These are phyloP conservation scores for Penicillium diatomitis DNA, from an alignment of 495 filamentous ascomycete genomes.

Conservation along the genomic window DNA sequence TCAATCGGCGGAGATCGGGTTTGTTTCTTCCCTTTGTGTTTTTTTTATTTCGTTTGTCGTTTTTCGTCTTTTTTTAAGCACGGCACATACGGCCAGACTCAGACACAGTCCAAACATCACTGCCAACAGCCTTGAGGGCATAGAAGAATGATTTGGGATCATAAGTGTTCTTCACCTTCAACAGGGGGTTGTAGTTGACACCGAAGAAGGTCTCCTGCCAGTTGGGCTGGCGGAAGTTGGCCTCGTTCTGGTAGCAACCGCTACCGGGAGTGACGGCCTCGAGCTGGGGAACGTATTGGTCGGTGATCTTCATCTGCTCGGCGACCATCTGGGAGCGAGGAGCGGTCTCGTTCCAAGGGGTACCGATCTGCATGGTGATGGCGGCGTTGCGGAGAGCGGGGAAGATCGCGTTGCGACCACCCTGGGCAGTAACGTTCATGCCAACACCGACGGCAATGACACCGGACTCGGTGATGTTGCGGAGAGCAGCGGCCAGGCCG, in stretches of 20 bases:
- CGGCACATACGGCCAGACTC: conserved; percentile 24
- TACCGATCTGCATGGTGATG: conserved; percentile 35
- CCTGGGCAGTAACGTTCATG: conserved; percentile 28
- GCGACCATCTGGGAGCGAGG: conserved; percentile 31
- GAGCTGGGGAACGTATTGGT: conserved; percentile 34
- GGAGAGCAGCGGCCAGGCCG: conserved; percentile 26
- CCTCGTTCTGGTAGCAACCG: conserved; percentile 35
- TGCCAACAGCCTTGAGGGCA: conserved; percentile 51
- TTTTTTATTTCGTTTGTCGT: too few species aligned
- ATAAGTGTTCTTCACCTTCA: conserved; percentile 33
- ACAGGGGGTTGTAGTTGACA: conserved; percentile 29
- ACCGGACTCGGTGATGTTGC: conserved; percentile 31
- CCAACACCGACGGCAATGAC: conserved; percentile 38
- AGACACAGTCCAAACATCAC: conserved; percentile 33
- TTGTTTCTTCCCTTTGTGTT: too few species aligned
- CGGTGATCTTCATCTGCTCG: conserved; percentile 31
- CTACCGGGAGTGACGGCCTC: conserved; percentile 31
- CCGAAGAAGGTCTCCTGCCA: conserved; percentile 50
- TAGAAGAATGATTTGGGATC: conserved; percentile 54
- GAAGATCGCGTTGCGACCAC: conserved; percentile 44
- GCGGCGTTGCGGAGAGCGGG: conserved; percentile 48
- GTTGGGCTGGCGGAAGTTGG: conserved; percentile 41
- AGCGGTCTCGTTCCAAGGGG: conserved; percentile 35
- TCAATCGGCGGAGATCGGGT: too few species aligned
- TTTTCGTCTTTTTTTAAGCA: conserved; percentile 1